phyloP scores from a whole-genome alignment of 345 rosid species.

The Kandelia obovata region DNA sequence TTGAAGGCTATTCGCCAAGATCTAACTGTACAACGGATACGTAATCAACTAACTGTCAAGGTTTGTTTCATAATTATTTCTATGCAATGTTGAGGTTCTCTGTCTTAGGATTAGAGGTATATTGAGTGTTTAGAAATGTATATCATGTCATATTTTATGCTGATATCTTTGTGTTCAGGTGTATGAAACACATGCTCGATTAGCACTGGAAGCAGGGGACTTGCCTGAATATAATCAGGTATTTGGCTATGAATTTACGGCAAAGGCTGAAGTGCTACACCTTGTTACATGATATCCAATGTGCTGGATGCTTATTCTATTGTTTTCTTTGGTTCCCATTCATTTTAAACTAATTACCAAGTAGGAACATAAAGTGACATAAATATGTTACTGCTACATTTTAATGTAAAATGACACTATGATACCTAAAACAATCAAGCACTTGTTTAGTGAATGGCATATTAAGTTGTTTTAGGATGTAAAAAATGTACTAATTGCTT shows the following conservation, averaged over 20 bases:
- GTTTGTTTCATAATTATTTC: conserved; percentile 32
- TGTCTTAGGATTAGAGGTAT: no score
- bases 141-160: background rate
- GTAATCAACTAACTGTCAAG: conserved; percentile 81
- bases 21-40: conserved; percentile 87
- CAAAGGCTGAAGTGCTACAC: no score
- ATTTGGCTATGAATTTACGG: conserved; percentile 7
- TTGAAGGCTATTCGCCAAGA: conserved; percentile 98
- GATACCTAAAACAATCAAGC: background rate
- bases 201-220: conserved; percentile 91
- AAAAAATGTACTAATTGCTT: background rate
- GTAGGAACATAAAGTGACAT: no score
- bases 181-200: conserved; percentile 96
- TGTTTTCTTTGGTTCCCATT: no score
- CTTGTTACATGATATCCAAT: no score
- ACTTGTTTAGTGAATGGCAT: conserved; percentile 1
- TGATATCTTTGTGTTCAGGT: conserved; percentile 48
- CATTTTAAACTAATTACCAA: no score
- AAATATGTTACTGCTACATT: no score
- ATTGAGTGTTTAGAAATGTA: background rate
- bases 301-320: no score
- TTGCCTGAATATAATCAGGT: conserved; percentile 98
- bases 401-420: background rate
- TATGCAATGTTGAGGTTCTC: background rate
- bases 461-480: background rate